phyloP scores from a whole-genome alignment of 2,329 filamentous ascomycete genomes.

The Fonsecaea monophora region DNA sequence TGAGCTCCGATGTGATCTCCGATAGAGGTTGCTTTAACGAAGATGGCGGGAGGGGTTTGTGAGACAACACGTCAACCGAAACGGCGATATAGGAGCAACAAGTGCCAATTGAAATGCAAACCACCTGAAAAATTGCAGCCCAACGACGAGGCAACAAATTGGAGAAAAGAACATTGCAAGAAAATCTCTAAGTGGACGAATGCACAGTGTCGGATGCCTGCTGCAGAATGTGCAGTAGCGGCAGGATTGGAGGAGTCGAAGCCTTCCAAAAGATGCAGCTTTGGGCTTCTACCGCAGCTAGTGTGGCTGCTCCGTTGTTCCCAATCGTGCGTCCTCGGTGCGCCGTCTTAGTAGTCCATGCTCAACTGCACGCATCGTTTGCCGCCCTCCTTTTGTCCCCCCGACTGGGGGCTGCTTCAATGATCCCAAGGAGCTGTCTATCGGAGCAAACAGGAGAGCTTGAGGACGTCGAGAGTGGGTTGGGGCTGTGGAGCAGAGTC shows the following conservation, averaged over 20 bases:
- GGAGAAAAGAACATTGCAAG: conserved; percentile 14
- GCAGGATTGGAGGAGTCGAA: conserved; percentile 22
- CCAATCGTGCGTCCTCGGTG: not conserved
- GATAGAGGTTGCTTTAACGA: conserved; percentile 6
- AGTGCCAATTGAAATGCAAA: conserved; percentile 26
- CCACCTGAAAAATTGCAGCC: conserved; percentile 27
- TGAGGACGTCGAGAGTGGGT: not conserved
- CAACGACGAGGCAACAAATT: conserved; percentile 36
- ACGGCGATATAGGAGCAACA: conserved; percentile 24
- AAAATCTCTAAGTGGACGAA: conserved; percentile 27
- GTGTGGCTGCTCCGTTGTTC: not conserved
- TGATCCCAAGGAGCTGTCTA: not conserved
- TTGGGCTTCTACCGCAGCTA: conserved; percentile 5
- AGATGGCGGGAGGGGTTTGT: conserved; percentile 17
- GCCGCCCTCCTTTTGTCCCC: conserved; percentile 9
- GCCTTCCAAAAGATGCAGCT: conserved; percentile 10
- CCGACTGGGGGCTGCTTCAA: conserved; percentile 3
- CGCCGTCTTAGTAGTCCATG: conserved; percentile 4
- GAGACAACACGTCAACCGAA: not conserved
- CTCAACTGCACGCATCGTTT: conserved; percentile 16
- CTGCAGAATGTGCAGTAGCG: conserved; percentile 33
- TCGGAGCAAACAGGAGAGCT: not conserved
- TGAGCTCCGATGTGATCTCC: conserved; percentile 25
- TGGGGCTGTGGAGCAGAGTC: not conserved
- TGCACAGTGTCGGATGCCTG: conserved; percentile 15